phyloP scores from a whole-genome alignment of 139 green algal genomes.

The Haematococcus lacustris region DNA sequence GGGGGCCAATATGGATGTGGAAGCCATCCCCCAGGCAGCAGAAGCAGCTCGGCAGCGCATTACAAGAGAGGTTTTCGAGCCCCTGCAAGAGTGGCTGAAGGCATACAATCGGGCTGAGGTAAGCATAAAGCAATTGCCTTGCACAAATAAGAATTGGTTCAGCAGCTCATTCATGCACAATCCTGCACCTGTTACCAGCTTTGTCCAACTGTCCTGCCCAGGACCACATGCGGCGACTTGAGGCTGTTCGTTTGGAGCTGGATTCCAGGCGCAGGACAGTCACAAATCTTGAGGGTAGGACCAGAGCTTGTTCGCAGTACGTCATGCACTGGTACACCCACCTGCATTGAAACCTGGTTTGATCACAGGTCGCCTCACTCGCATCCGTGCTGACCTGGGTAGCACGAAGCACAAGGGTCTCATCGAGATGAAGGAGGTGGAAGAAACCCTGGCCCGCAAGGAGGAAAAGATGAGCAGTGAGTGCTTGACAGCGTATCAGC shows the following conservation, averaged over 20 bases:
- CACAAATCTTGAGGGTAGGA: conserved; percentile 42
- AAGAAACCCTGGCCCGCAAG: conserved; percentile 66
- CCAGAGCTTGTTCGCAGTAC: no score
- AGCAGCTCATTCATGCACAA: no score
- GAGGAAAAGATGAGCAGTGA: conserved; percentile 67
- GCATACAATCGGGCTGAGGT: no score
- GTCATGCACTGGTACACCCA: no score
- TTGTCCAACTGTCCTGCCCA: no score
- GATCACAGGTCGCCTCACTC: no score
- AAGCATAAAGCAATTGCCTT: no score
- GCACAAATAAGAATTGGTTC: no score
- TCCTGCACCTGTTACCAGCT: no score
- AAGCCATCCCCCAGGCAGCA: conserved; percentile 20
- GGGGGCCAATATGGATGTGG: conserved; percentile 50
- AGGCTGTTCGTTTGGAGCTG: conserved; percentile 73
- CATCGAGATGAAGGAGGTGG: conserved; percentile 63
- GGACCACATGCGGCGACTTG: conserved; percentile 70
- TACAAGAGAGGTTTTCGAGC: conserved; percentile 71
- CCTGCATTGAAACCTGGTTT: no score
- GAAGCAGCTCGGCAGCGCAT: conserved; percentile 43
- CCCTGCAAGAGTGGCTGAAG: conserved; percentile 68
- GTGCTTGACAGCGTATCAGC: background rate
- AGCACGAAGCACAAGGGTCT: conserved; percentile 49
- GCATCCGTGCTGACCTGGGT: conserved; percentile 34
- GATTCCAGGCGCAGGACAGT: conserved; percentile 78